Evolutionary conservation across 306 rosid genomes (phyloP).

Genomic region (Luffa aegyptiaca): DNA sequence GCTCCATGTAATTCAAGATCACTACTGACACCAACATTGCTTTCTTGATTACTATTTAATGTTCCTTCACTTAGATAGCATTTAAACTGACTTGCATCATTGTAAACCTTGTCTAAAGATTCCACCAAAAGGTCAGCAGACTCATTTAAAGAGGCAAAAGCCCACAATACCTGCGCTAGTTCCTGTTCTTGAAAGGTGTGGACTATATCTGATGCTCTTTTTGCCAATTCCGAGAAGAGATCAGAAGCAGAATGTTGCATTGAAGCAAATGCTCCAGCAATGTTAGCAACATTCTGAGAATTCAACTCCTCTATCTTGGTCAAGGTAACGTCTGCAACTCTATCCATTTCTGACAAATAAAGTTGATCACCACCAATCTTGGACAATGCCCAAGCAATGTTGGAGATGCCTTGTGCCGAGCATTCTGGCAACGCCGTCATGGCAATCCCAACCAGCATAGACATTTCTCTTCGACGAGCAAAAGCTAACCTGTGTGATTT

Average conservation of each 20-base stretch:
- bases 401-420: slow-evolving; percentile 85
- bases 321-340: slow-evolving; percentile 79
- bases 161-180: slow-evolving; percentile 90
- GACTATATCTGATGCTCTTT: slow-evolving; percentile 54
- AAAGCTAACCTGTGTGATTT: slow-evolving; percentile 66
- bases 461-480: slow-evolving; percentile 86
- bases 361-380: slow-evolving; percentile 86
- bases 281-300: slow-evolving; percentile 83
- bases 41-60: slow-evolving; percentile 19
- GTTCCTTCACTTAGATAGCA: slow-evolving; percentile 20
- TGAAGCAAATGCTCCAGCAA: slow-evolving; percentile 87
- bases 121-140: slow-evolving; percentile 49
- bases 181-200: slow-evolving; percentile 83
- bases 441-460: slow-evolving; percentile 77
- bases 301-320: slow-evolving; percentile 66
- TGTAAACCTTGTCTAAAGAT: slow-evolving; percentile 49
- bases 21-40: slow-evolving; percentile 10
- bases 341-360: slow-evolving; percentile 87
- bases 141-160: slow-evolving; percentile 73
- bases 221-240: slow-evolving; percentile 57
- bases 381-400: slow-evolving; percentile 85
- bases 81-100: slow-evolving; percentile 32
- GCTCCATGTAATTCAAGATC: slow-evolving; percentile 23
- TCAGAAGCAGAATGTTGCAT: slow-evolving; percentile 84
- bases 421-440: slow-evolving; percentile 79